A percentile compares a stretch with the other conserved stretches of the same genome.
phyloP scores from a whole-genome alignment of 345 rosid species.

The Rhodamnia rubescens region DNA sequence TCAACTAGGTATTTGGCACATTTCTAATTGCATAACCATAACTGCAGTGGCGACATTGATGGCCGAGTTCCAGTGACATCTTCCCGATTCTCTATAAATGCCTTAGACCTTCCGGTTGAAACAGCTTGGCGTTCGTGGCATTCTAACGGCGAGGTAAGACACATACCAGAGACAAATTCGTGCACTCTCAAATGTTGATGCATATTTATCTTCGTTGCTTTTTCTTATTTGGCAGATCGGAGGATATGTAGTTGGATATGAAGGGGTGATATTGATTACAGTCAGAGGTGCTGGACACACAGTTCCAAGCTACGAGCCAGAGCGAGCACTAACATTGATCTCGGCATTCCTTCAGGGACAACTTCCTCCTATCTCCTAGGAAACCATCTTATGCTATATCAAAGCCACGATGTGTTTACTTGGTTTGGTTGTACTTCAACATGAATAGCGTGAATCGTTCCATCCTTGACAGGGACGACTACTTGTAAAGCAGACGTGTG shows the following conservation, averaged over 20 bases:
- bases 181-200: not conserved
- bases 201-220: not conserved
- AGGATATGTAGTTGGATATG: constrained; percentile 32
- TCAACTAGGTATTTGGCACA: not conserved
- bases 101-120: constrained; percentile 12
- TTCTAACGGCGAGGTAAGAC: constrained; percentile 22
- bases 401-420: not conserved
- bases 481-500: not conserved
- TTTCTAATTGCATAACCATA: not conserved
- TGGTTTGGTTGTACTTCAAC: not conserved
- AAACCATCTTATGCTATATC: not conserved
- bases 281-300: constrained; percentile 38
- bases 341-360: constrained; percentile 31
- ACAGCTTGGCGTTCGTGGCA: constrained; percentile 36
- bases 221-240: constrained; percentile 20
- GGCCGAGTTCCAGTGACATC: constrained; percentile 31
- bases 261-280: constrained; percentile 20
- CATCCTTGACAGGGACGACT: no score
- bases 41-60: constrained; percentile 34
- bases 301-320: constrained; percentile 45
- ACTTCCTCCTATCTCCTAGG: constrained; percentile 11
- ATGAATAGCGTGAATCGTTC: no score
- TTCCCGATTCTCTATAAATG: constrained; percentile 23
- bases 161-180: not conserved
- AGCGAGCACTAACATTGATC: constrained; percentile 25